Conservation (phyloP, 805 yeast species). For the Barnettozyma pratensis region DNA sequence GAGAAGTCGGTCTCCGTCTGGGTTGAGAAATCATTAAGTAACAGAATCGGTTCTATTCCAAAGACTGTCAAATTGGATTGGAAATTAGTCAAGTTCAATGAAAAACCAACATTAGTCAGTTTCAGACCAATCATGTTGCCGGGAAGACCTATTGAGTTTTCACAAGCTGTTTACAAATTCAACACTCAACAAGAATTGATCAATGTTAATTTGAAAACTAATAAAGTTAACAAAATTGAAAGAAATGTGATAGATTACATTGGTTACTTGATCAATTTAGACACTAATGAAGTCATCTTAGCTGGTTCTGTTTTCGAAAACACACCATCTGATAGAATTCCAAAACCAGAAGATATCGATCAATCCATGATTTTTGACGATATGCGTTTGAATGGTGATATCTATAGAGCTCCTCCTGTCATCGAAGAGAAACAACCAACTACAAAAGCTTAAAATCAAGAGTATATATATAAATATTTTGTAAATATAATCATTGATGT, state of each 20-base stretch:
- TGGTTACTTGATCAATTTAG: slow-evolving; percentile 58
- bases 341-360: slow-evolving; percentile 27
- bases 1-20: slow-evolving; percentile 48
- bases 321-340: slow-evolving; percentile 35
- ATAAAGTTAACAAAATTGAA: slow-evolving; percentile 40
- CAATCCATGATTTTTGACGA: slow-evolving; percentile 24
- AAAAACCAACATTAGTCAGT: slow-evolving; percentile 66
- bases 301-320: slow-evolving; percentile 68
- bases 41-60: slow-evolving; percentile 54
- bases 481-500: slow-evolving; percentile 7
- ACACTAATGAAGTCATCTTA: slow-evolving; percentile 48
- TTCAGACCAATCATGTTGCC: slow-evolving; percentile 65
- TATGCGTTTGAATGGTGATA: slow-evolving; percentile 30
- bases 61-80: slow-evolving; percentile 57
- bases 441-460: background rate
- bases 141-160: slow-evolving; percentile 45
- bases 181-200: slow-evolving; percentile 57
- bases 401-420: slow-evolving; percentile 27
- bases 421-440: slow-evolving; percentile 4
- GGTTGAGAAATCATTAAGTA: slow-evolving; percentile 53
- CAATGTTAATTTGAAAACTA: slow-evolving; percentile 39
- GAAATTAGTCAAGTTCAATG: slow-evolving; percentile 68
- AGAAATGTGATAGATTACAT: slow-evolving; percentile 57
- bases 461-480: background rate
- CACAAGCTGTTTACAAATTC: slow-evolving; percentile 59